Conservation (phyloP, 495 filamentous ascomycete species). For the Podospora didyma region DNA sequence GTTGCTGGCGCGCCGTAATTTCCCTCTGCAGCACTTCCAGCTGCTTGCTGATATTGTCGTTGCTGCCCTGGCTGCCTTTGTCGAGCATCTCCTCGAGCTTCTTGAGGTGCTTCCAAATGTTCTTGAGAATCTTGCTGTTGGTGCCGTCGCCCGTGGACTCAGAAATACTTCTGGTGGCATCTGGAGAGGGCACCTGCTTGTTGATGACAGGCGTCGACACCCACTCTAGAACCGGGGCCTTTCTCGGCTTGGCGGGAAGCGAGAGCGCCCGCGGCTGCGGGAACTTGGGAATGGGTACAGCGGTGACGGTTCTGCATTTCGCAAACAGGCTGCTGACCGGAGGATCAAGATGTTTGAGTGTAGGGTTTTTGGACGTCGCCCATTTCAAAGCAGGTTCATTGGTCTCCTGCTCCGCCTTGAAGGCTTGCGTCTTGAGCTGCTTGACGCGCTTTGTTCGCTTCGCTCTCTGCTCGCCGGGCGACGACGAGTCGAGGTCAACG, state of each 20-base stretch:
- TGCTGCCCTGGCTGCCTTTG: not conserved
- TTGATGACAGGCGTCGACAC: no score
- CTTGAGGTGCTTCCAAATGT: constrained; percentile 13
- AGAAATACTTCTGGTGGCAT: not conserved
- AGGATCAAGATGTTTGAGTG: no score
- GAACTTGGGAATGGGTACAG: no score
- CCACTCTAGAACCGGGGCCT: no score
- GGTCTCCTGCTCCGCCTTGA: not conserved
- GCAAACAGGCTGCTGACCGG: no score
- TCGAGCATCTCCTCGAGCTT: not conserved
- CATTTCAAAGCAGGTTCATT: no score
- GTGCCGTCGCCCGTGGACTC: not conserved
- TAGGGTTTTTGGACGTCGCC: no score
- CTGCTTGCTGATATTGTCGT: not conserved
- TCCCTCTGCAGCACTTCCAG: not conserved
- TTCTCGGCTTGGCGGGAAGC: no score
- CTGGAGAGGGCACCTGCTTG: no score
- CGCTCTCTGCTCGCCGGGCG: not conserved
- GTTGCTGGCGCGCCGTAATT: constrained; percentile 3
- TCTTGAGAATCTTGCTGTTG: constrained; percentile 10
- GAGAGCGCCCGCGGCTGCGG: no score
- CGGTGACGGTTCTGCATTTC: no score
- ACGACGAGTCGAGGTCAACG: not conserved
- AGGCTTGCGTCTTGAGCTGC: not conserved
- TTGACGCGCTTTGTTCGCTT: not conserved